Evolutionary conservation across 1,284 basidiomycete genomes (phyloP).

Genomic region (Paramarasmius palmivorus): DNA sequence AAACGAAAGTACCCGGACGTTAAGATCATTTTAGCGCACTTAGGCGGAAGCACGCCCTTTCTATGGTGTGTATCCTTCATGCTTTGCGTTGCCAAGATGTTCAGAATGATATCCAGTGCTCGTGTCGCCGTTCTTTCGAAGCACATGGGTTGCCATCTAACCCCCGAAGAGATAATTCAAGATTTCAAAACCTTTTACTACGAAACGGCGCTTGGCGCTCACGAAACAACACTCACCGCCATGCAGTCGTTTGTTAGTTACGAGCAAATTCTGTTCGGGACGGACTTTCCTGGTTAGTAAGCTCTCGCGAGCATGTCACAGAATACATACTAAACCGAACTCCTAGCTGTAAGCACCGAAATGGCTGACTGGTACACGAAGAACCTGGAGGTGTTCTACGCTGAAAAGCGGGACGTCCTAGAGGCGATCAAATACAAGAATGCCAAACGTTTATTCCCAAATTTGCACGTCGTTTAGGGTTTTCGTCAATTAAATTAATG

Average conservation of each 20-base stretch:
- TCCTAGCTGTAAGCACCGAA: conserved; percentile 52
- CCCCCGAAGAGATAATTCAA: conserved; percentile 58
- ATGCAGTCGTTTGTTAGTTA: conserved; percentile 48
- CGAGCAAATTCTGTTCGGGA: conserved; percentile 62
- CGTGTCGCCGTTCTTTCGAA: conserved; percentile 64
- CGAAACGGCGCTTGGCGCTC: conserved; percentile 65
- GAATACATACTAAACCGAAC: background rate
- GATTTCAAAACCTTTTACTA: conserved; percentile 73
- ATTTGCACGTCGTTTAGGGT: background rate
- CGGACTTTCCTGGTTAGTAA: conserved; percentile 69
- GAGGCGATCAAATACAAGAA: conserved; percentile 45
- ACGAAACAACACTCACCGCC: conserved; percentile 48
- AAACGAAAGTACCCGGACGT: conserved; percentile 58
- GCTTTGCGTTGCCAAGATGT: background rate
- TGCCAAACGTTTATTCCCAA: conserved; percentile 48
- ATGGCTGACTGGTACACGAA: conserved; percentile 61
- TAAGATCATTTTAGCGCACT: conserved; percentile 67
- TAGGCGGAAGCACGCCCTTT: conserved; percentile 62
- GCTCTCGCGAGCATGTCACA: conserved; percentile 1
- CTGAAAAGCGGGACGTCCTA: conserved; percentile 32
- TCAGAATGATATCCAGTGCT: conserved; percentile 28
- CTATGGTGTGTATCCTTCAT: conserved; percentile 33
- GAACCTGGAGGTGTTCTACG: conserved; percentile 49
- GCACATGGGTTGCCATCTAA: conserved; percentile 65
- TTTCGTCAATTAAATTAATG: conserved; percentile 19